These are phyloP conservation scores for Colletotrichum echinochloae DNA, from an alignment of 2,329 filamentous ascomycete species.

Conservation along the genomic window DNA sequence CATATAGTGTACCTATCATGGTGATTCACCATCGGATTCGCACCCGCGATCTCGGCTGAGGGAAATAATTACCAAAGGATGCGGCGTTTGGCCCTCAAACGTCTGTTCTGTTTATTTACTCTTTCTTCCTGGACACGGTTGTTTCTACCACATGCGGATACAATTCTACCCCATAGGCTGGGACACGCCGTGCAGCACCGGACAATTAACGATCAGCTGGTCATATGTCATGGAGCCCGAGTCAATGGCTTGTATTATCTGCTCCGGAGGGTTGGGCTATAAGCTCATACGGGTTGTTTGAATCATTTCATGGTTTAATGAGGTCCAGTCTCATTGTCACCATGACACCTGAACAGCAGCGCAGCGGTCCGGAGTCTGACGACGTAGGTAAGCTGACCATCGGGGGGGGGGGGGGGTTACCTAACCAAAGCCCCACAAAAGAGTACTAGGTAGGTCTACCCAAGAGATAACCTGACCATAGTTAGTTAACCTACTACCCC, in stretches of 20 bases:
- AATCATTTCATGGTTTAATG: constrained; percentile 32
- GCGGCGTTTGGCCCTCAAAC: background rate
- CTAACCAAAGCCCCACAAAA: no score
- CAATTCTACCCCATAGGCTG: no score
- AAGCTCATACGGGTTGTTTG: constrained; percentile 23
- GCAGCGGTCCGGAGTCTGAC: constrained; percentile 9
- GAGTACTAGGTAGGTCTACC: no score
- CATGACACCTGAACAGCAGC: background rate
- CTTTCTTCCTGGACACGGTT: background rate
- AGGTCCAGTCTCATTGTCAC: constrained; percentile 7
- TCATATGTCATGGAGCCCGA: constrained; percentile 3
- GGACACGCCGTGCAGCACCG: no score
- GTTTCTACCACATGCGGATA: no score
- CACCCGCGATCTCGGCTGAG: constrained; percentile 2
- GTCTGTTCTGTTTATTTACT: background rate
- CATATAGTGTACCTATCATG: constrained; percentile 3
- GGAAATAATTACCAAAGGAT: background rate
- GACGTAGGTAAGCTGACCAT: no score
- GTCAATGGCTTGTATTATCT: constrained; percentile 21
- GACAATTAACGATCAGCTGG: constrained; percentile 16
- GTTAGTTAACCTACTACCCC: no score
- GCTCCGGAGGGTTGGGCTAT: constrained; percentile 26
- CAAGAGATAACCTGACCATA: no score
- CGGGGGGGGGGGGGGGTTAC: no score
- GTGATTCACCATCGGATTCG: constrained; percentile 10